Percentiles rank a stretch among this genome's conserved stretches.
Conservation (phyloP, 2,329 filamentous ascomycete species). For the Phialophora chinensis region DNA sequence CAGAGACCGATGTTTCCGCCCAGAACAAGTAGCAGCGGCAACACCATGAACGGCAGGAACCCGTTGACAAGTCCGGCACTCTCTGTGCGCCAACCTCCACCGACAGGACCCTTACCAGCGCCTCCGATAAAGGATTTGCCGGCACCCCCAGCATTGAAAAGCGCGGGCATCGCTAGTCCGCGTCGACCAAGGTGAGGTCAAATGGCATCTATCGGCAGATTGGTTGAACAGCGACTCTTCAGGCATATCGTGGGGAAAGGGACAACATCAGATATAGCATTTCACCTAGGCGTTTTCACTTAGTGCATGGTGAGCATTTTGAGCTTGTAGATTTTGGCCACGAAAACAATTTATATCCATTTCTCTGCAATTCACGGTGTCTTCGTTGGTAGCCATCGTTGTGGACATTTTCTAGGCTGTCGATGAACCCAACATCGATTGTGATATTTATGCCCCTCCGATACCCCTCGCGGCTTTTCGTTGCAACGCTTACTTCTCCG, state of each 20-base stretch:
- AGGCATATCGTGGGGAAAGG: slow-evolving; percentile 21
- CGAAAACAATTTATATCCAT: slow-evolving; percentile 14
- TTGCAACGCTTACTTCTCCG: slow-evolving; percentile 4
- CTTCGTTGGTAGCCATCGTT: background rate
- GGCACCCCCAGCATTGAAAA: slow-evolving; percentile 29
- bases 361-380: background rate
- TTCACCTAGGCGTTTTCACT: slow-evolving; percentile 25
- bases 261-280: slow-evolving; percentile 28
- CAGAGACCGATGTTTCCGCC: slow-evolving; percentile 48
- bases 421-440: background rate
- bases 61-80: slow-evolving; percentile 62
- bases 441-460: background rate
- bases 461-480: slow-evolving; percentile 2
- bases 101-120: slow-evolving; percentile 63
- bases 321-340: slow-evolving; percentile 23
- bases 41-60: slow-evolving; percentile 35
- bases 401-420: background rate
- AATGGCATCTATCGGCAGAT: slow-evolving; percentile 5
- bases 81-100: slow-evolving; percentile 67
- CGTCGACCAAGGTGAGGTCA: slow-evolving; percentile 29
- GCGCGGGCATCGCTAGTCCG: slow-evolving; percentile 34
- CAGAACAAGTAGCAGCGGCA: slow-evolving; percentile 46
- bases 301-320: slow-evolving; percentile 21
- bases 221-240: slow-evolving; percentile 21
- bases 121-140: slow-evolving; percentile 51